phyloP scores from a whole-genome alignment of 495 filamentous ascomycete species.

The Aspergillus indologenus region DNA sequence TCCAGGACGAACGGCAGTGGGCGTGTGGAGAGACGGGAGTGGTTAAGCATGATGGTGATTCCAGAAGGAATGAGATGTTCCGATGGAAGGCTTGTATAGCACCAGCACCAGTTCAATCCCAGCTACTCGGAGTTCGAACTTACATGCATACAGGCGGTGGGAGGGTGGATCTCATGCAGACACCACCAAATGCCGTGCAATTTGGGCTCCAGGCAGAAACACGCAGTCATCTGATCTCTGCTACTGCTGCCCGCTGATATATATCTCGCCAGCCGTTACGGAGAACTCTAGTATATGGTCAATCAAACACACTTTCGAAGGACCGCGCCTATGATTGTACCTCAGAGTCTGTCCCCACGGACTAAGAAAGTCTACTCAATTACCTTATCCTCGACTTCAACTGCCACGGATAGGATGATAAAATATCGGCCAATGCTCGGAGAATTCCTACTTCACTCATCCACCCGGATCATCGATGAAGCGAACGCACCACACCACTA shows the following conservation, averaged over 20 bases:
- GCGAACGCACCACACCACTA: background rate
- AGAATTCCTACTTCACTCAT: background rate
- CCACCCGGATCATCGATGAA: background rate
- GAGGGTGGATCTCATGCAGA: background rate
- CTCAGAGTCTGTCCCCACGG: background rate
- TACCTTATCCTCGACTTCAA: background rate
- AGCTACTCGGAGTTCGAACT: background rate
- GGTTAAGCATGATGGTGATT: background rate
- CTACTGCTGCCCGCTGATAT: background rate
- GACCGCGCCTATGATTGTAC: background rate
- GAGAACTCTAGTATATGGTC: background rate
- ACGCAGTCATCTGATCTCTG: background rate
- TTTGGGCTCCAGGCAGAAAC: background rate
- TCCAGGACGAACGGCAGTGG: background rate
- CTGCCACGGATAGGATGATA: background rate
- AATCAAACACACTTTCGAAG: background rate
- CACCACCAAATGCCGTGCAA: background rate
- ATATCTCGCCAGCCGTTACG: background rate
- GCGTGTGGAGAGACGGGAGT: background rate
- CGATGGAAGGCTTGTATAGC: background rate
- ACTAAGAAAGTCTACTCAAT: background rate
- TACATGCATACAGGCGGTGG: background rate
- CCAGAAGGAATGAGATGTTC: background rate
- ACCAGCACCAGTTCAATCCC: background rate
- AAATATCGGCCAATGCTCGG: slow-evolving; percentile 6